Conservation (phyloP, 169 alveolate species). For the Plasmodium vivax region DNA sequence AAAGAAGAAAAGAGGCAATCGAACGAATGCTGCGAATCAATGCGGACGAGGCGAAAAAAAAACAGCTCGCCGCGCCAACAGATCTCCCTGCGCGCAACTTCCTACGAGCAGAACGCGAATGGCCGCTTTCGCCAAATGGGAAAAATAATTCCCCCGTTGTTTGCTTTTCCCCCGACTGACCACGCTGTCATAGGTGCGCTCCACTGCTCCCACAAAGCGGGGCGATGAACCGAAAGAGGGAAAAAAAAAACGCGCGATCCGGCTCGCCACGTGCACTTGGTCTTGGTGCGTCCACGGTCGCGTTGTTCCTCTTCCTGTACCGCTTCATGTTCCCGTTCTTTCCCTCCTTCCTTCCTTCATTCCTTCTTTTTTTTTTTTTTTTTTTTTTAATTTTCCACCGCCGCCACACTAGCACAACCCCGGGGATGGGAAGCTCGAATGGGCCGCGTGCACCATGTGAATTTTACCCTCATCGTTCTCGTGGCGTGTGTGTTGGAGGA, state of each 20-base stretch:
- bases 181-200: neutral
- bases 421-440: neutral
- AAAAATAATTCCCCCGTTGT: neutral
- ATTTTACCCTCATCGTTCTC: neutral
- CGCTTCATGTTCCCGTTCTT: no score
- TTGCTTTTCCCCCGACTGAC: neutral
- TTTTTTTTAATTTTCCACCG: neutral
- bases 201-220: neutral
- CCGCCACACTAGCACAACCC: neutral
- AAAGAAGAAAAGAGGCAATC: neutral
- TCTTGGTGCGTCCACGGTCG: neutral
- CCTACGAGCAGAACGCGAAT: neutral
- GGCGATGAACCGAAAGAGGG: neutral
- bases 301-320: neutral
- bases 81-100: neutral
- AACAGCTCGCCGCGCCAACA: neutral
- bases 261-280: neutral
- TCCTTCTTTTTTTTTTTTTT: no score
- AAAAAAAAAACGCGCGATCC: neutral
- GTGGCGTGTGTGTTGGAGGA: neutral
- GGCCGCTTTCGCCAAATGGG: neutral
- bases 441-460: neutral
- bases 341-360: no score
- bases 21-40: neutral
- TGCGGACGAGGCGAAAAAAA: neutral